Base-by-base conservation (phyloP, 164 flowering plant genomes). In the Sedum album region DNA sequence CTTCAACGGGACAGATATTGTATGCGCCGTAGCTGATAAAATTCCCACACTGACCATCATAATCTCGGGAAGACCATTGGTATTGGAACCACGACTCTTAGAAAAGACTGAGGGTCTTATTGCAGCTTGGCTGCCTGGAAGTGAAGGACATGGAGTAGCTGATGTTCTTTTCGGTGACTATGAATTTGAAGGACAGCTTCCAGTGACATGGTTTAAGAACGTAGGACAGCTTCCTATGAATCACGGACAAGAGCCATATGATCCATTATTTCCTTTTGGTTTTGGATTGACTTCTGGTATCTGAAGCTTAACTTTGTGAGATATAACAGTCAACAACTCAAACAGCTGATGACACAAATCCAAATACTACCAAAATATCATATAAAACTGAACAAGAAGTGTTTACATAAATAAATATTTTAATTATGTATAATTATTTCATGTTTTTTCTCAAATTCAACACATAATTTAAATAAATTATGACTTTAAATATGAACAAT, bases 61-160 rank as follows among this genome's bases (percentile, higher is more conserved):
- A 35, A 73, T 92, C 55, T 84, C 97, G 31, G 96, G 97, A 60
- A 78, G 96, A 66, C 96, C 97, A 6, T 61, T 89, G 68, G 83
- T 85, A 35, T 9, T 88, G 60, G 91, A 83, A 62, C 86, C 87
- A 14, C 17, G 49, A 67, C 62, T 88, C 31, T 68, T 92, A 74
- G 86, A 81, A 23, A 86, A 84, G 68, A 76, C 83, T 0, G 91
- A 88, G 44, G 92, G 85, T 46, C 73, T 92, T 1, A 78, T 88
- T 55, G 97, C 88, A 61, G 94, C 96, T 66, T 91, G 95, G 91
- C 75, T 89, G 73, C 93, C 97, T 60, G 96, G 97, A 63, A 89
- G 76, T 57, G 96, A 92, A 77, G 90, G 94, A 60, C 61, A 2
- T 10, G 94, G 97, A 66, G 73, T 92, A 11, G 65, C 89, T 4